Percentiles rank a stretch among this genome's conserved stretches.
phyloP scores from a whole-genome alignment of 2,329 filamentous ascomycete genomes.

The Pseudovirgaria hyperparasitica region DNA sequence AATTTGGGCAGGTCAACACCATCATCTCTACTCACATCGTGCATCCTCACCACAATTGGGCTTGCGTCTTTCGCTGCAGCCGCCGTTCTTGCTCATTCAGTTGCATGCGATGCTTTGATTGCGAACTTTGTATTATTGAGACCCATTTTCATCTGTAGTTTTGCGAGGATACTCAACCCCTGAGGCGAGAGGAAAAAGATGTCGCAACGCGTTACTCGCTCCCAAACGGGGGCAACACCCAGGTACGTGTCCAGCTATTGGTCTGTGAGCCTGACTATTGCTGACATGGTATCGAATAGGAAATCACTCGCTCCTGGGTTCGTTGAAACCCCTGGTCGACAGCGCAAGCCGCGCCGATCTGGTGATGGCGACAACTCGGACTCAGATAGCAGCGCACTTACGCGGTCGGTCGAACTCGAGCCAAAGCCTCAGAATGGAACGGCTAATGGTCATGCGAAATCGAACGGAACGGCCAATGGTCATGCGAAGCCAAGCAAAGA shows the following conservation, averaged over 20 bases:
- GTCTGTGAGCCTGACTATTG: conserved; percentile 3
- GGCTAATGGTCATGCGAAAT: conserved; percentile 2
- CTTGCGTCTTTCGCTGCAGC: too few species aligned
- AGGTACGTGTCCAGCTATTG: conserved; percentile 20
- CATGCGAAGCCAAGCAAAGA: conserved; percentile 25
- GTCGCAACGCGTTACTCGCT: conserved; percentile 31
- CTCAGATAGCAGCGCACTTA: conserved; percentile 12
- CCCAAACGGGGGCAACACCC: conserved; percentile 35
- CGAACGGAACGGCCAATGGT: conserved; percentile 18
- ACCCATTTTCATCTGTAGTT: too few species aligned
- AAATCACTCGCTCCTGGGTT: conserved; percentile 30
- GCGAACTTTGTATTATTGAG: too few species aligned
- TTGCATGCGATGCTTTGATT: too few species aligned
- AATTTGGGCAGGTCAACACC: too few species aligned
- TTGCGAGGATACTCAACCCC: too few species aligned
- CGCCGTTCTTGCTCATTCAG: too few species aligned
- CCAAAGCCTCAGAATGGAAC: conserved; percentile 8
- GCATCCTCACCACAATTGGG: too few species aligned
- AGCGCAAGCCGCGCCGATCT: conserved; percentile 31
- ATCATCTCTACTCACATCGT: too few species aligned
- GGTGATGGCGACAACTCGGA: conserved; percentile 12
- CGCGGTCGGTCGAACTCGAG: conserved; percentile 2
- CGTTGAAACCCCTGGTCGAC: conserved; percentile 36
- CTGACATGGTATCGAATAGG: conserved; percentile 21
- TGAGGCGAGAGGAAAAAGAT: too few species aligned